Base-by-base conservation (phyloP, 805 yeast species). In the Nakazawaea laoshanensis region DNA sequence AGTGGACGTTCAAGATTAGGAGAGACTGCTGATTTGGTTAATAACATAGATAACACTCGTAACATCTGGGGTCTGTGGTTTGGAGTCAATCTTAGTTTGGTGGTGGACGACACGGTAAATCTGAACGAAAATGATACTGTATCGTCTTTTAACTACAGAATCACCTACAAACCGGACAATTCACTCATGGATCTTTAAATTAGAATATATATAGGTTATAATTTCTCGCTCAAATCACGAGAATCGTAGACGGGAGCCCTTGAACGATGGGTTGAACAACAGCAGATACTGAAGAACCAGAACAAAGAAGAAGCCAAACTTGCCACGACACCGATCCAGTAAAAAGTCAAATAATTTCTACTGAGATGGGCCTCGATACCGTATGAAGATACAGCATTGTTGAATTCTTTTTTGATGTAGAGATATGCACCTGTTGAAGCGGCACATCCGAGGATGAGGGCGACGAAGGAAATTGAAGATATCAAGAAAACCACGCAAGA, bases 1-100 rank as follows among this genome's bases (percentile, higher is more conserved):
- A 68, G 78, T 34, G 92, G 92, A 0, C 67, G 61, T 39, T 77
- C 75, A 39, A 69, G 76, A 47, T 46, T 70, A 18, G 87, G 87
- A 2, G 81, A 77, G 35, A 64, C 73, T 14, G 70, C 86, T 0
- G 76, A 76, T 29, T 51, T 77, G 37, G 49, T 67, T 17, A 23
- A 19, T 5, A 23, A 25, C 30, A 27, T 18, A 15, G 43, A 48
- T 22, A 48, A 52, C 4, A 44, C 49, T n/a, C 64, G 81, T 48
- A 63, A 74, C 3, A 34, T 70, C 2, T 80, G 82, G 80, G 76
- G 89, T 6, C 61, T 79, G 5, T 74, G 82, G 74, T 74, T 70
- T 48, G 92, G 89, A 3, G 75, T 77, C 27, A 69, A 70, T 34
- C 44, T 79, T 23, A 72, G 65, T 41, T 43, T 80, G 43, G 71